These are phyloP conservation scores for Fraxinus quadrangulata DNA, from an alignment of 257 asterid genomes.

Conservation along the genomic window DNA sequence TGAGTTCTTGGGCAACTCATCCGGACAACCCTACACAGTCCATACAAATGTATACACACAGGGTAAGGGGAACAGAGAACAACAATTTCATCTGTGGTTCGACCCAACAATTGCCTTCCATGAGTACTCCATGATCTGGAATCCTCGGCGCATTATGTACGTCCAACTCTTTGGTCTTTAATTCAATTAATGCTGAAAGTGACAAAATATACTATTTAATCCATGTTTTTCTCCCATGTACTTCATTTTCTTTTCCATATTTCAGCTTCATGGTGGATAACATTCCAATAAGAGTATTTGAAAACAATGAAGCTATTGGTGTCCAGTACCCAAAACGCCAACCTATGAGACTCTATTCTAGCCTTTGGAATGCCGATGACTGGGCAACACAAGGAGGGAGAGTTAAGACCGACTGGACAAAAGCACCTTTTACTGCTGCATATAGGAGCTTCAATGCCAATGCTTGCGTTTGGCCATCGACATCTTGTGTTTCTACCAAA, in stretches of 20 bases:
- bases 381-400: constrained; percentile 35
- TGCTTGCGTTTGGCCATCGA: background rate
- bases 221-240: background rate
- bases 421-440: constrained; percentile 31
- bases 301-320: constrained; percentile 26
- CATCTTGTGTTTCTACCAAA: background rate
- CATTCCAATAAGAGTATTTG: constrained; percentile 36
- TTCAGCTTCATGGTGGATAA: constrained; percentile 39
- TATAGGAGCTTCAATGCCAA: background rate
- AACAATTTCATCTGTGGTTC: background rate
- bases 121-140: background rate
- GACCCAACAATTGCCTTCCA: background rate
- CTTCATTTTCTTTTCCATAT: background rate
- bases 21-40: background rate
- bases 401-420: constrained; percentile 34
- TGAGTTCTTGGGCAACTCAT: background rate
- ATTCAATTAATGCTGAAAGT: background rate
- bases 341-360: constrained; percentile 35
- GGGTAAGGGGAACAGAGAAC: background rate
- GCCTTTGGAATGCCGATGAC: constrained; percentile 35
- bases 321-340: constrained; percentile 33
- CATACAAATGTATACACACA: background rate
- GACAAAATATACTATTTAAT: background rate
- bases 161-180: background rate
- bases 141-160: background rate